These are phyloP conservation scores for Camellia japonica DNA, from an alignment of 148 eudicot genomes.

Conservation along the genomic window DNA sequence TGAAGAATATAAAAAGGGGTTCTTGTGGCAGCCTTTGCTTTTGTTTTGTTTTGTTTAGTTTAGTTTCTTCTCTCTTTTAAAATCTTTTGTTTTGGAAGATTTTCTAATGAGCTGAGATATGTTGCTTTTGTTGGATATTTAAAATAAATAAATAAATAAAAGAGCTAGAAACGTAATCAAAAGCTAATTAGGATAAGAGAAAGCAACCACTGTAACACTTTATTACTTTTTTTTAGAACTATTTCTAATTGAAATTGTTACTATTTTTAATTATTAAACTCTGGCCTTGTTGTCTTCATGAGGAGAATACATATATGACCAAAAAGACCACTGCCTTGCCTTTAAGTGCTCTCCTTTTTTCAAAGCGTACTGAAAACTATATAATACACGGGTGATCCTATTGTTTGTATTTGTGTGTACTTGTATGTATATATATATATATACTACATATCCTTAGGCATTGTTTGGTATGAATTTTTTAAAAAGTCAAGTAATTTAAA, in stretches of 20 bases:
- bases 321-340: slow-evolving; percentile 35
- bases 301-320: slow-evolving; percentile 31
- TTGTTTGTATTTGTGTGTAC: background rate
- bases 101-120: slow-evolving; percentile 22
- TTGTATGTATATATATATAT: no score
- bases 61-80: slow-evolving; percentile 13
- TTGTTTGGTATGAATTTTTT: background rate
- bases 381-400: background rate
- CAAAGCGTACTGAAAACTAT: background rate
- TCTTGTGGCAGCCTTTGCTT: slow-evolving; percentile 48
- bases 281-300: slow-evolving; percentile 32
- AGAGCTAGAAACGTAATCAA: slow-evolving; percentile 14
- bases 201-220: slow-evolving; percentile 2
- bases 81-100: slow-evolving; percentile 13
- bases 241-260: slow-evolving; percentile 6
- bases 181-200: background rate
- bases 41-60: slow-evolving; percentile 28
- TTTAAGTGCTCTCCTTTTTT: slow-evolving; percentile 37
- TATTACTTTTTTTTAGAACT: background rate
- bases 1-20: slow-evolving; percentile 27
- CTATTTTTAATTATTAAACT: background rate
- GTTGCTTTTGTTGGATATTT: background rate
- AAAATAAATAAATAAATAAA: background rate
- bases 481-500: no score
- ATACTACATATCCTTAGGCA: background rate